Percentiles rank a stretch among this genome's conserved stretches.
Evolutionary conservation across 2,329 filamentous ascomycete genomes (phyloP).

Genomic region (Colletotrichum coccodes): DNA sequence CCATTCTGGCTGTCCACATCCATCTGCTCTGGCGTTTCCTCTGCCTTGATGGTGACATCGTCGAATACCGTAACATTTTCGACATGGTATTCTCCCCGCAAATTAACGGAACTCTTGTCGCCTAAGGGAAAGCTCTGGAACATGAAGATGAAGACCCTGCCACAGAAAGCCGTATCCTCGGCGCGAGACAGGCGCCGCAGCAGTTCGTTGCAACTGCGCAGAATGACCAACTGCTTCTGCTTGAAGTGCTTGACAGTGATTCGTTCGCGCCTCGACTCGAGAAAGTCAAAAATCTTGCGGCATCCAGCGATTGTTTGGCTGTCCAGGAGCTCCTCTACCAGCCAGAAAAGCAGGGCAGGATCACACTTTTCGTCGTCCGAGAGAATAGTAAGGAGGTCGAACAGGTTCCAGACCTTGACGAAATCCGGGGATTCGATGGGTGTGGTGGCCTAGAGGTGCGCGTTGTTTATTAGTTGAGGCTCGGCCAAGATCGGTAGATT

Average conservation of each 20-base stretch:
- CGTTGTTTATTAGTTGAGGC: conserved; percentile 14
- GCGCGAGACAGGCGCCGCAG: conserved; percentile 93
- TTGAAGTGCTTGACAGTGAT: conserved; percentile 85
- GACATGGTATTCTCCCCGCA: conserved; percentile 93
- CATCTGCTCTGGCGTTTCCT: conserved; percentile 63
- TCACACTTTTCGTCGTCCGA: conserved; percentile 85
- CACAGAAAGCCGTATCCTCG: conserved; percentile 97
- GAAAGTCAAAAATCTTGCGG: conserved; percentile 90
- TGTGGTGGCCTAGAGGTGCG: conserved; percentile 69
- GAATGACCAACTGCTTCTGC: conserved; percentile 86
- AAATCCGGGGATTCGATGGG: conserved; percentile 83
- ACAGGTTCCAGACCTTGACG: conserved; percentile 88
- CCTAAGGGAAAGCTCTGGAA: conserved; percentile 98
- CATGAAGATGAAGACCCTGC: conserved; percentile 96
- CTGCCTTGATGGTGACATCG: conserved; percentile 51
- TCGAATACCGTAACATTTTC: conserved; percentile 94
- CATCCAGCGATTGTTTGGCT: conserved; percentile 95
- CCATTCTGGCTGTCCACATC: conserved; percentile 69
- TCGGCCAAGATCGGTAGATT: background rate
- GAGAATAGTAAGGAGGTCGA: conserved; percentile 90
- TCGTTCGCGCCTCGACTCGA: conserved; percentile 91
- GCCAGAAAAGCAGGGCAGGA: conserved; percentile 84
- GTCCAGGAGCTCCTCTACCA: conserved; percentile 94
- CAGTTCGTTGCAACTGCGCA: conserved; percentile 95
- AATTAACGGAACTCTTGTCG: conserved; percentile 96